phyloP scores from a whole-genome alignment of 805 yeast genomes.

The Hanseniaspora clermontiae region DNA sequence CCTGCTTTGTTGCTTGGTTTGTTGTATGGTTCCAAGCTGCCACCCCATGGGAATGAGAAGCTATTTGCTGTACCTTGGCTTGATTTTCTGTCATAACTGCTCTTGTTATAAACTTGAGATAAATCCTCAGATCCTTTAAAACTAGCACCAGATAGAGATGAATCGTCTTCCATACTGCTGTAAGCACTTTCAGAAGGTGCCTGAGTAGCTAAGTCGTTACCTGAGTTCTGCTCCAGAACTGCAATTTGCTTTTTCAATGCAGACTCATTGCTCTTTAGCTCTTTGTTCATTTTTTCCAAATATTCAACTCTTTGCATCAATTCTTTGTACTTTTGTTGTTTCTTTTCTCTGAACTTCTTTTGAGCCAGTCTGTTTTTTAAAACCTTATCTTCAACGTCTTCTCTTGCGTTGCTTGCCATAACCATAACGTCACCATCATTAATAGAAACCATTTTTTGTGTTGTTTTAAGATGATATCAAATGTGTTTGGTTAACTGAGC shows the following conservation, averaged over 20 bases:
- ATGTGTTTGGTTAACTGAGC: not conserved
- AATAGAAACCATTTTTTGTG: not conserved
- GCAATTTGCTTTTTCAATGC: conserved; percentile 65
- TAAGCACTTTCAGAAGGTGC: not conserved
- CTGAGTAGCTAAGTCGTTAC: not conserved
- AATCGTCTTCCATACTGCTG: not conserved
- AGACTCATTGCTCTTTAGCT: conserved; percentile 59
- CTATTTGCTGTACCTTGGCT: not conserved
- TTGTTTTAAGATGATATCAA: not conserved
- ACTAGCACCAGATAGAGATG: not conserved
- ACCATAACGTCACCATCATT: not conserved
- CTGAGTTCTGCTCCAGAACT: conserved; percentile 32
- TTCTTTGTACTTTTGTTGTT: conserved; percentile 75
- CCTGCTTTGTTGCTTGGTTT: not conserved
- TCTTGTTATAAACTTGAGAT: not conserved
- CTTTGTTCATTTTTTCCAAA: conserved; percentile 59
- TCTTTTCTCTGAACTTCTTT: conserved; percentile 88
- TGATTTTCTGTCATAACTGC: not conserved
- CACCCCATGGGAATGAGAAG: conserved; percentile 4
- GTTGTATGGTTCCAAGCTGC: not conserved
- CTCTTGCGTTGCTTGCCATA: not conserved
- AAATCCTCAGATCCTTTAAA: not conserved
- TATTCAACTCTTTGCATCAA: conserved; percentile 63
- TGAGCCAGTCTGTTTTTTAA: conserved; percentile 94
- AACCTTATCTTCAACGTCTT: conserved; percentile 10